Percentiles rank a stretch among this genome's conserved stretches.
Evolutionary conservation across 768 basidiomycete genomes (phyloP).

Genomic region (Agaricus subrufescens): DNA sequence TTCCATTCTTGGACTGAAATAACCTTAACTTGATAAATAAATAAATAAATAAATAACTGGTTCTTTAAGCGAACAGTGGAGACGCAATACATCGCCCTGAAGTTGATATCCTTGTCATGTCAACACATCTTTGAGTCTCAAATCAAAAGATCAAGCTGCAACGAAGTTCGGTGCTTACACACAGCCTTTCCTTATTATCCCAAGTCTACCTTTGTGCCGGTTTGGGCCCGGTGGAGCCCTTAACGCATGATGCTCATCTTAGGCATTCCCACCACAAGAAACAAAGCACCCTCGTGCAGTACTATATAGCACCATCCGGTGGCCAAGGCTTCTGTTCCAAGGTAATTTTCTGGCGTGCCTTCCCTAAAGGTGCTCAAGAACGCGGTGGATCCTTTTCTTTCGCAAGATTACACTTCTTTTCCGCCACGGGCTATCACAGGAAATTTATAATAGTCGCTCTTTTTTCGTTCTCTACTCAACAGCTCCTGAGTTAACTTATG

Average conservation of each 20-base stretch:
- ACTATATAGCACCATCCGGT: conserved; percentile 5
- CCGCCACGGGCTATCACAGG: conserved; percentile 7
- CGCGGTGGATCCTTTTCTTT: background rate
- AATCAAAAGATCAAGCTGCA: conserved; percentile 1
- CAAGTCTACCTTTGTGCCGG: conserved; percentile 6
- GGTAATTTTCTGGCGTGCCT: background rate
- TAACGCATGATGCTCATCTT: conserved; percentile 4
- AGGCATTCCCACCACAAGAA: background rate
- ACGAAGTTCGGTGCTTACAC: conserved; percentile 4
- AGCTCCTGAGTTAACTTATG: conserved; percentile 3
- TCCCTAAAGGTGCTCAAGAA: background rate
- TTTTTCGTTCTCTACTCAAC: background rate
- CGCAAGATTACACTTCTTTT: conserved; percentile 7
- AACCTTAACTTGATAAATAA: background rate
- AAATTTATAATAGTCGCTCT: conserved; percentile 7
- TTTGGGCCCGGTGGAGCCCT: conserved; percentile 2
- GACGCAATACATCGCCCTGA: background rate
- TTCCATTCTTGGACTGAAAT: conserved; percentile 1
- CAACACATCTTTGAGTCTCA: background rate
- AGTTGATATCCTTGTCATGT: conserved; percentile 11
- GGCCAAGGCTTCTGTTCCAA: conserved; percentile 9
- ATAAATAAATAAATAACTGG: background rate
- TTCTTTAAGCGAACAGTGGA: conserved; percentile 2
- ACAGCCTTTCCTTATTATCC: background rate
- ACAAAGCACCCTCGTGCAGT: background rate